These are phyloP conservation scores for Tardiomyces blankii DNA, from an alignment of 1,139 yeast species.

Conservation along the genomic window DNA sequence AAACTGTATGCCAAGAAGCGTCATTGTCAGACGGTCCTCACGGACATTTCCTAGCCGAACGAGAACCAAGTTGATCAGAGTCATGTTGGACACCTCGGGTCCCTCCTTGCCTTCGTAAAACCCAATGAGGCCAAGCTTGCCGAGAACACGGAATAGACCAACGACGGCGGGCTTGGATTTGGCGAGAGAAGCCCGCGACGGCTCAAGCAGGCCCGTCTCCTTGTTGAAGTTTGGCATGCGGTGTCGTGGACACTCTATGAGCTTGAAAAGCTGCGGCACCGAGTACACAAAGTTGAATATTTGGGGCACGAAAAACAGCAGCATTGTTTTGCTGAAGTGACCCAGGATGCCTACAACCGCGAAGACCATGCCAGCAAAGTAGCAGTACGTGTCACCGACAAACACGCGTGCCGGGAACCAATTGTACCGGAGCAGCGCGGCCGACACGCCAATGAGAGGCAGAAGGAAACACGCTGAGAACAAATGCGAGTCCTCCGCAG, in stretches of 20 bases:
- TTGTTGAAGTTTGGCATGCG: constrained; percentile 70
- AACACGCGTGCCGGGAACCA: constrained; percentile 89
- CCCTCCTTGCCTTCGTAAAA: not conserved
- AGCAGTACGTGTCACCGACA: constrained; percentile 97
- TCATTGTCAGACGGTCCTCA: constrained; percentile 61
- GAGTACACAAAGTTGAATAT: constrained; percentile 82
- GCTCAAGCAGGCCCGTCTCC: constrained; percentile 61
- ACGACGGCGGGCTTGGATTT: constrained; percentile 22
- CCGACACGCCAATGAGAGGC: constrained; percentile 80
- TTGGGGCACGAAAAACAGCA: constrained; percentile 81
- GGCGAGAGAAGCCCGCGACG: constrained; percentile 45
- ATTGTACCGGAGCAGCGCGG: constrained; percentile 66
- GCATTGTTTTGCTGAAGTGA: constrained; percentile 86
- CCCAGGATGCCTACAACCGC: constrained; percentile 95
- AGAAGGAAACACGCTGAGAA: constrained; percentile 68
- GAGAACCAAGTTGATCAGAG: constrained; percentile 69
- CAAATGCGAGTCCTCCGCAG: constrained; percentile 69
- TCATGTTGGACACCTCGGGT: constrained; percentile 63
- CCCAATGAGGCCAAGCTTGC: constrained; percentile 15
- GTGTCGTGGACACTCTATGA: constrained; percentile 93
- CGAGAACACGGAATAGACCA: constrained; percentile 26
- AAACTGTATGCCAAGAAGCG: constrained; percentile 53
- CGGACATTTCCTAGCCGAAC: constrained; percentile 86
- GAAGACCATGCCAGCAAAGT: constrained; percentile 97
- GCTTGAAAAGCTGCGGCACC: constrained; percentile 74